A percentile compares a stretch with the other conserved stretches of the same genome.
Conservation (phyloP, 495 filamentous ascomycete species). For the Amniculicola lignicola region DNA sequence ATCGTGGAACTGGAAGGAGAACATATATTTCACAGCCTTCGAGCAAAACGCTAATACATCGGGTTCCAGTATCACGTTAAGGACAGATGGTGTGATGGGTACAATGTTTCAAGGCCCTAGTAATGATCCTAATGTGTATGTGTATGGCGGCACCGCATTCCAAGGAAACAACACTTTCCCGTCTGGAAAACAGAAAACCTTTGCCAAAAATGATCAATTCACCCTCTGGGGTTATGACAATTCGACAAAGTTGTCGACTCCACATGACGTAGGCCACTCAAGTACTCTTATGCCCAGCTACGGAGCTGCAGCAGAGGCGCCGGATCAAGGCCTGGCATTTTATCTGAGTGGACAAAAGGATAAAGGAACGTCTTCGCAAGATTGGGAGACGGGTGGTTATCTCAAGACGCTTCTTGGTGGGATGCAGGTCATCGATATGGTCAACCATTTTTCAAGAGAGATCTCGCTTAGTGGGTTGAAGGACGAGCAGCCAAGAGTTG, state of each 20-base stretch:
- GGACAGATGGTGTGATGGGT: slow-evolving; percentile 35
- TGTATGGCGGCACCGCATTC: slow-evolving; percentile 17
- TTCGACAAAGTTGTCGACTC: slow-evolving; percentile 43
- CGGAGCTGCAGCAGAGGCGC: slow-evolving; percentile 43
- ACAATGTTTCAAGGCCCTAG: slow-evolving; percentile 38
- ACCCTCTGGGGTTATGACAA: slow-evolving; percentile 32
- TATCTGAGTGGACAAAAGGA: slow-evolving; percentile 46
- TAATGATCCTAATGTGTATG: slow-evolving; percentile 24
- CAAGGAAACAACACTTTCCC: slow-evolving; percentile 11
- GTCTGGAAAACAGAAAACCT: not conserved
- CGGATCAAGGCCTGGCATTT: slow-evolving; percentile 42
- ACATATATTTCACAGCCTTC: slow-evolving; percentile 40
- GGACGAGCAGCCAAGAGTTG: slow-evolving; percentile 5
- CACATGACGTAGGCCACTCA: slow-evolving; percentile 39
- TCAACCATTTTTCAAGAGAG: slow-evolving; percentile 32
- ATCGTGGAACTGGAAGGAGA: slow-evolving; percentile 47
- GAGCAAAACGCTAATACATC: slow-evolving; percentile 32
- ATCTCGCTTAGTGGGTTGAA: slow-evolving; percentile 14
- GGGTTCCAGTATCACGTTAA: slow-evolving; percentile 30
- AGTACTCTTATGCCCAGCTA: slow-evolving; percentile 41
- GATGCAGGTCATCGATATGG: slow-evolving; percentile 43
- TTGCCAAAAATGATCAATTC: slow-evolving; percentile 1
- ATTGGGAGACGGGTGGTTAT: slow-evolving; percentile 21
- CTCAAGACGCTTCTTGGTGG: slow-evolving; percentile 36
- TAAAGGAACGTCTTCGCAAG: slow-evolving; percentile 34